phyloP scores from a whole-genome alignment of 2,329 filamentous ascomycete species.

The Botryosphaeria dothidea region DNA sequence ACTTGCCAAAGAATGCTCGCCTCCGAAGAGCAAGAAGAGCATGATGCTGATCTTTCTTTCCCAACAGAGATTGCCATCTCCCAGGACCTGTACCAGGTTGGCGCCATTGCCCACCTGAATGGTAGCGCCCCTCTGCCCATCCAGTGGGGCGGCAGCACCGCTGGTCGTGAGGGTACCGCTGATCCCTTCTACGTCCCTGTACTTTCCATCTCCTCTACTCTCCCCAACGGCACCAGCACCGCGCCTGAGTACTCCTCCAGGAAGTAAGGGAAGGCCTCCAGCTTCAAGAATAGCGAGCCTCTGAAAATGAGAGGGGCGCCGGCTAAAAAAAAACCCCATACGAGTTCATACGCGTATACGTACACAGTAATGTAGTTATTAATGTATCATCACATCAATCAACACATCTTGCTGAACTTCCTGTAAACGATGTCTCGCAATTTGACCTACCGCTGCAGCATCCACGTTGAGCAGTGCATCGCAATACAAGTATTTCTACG shows the following conservation, averaged over 20 bases:
- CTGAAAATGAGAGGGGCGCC: not conserved
- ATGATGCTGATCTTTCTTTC: too few relatives aligned
- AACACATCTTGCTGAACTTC: not conserved
- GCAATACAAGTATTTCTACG: too few relatives aligned
- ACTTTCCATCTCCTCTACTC: not conserved
- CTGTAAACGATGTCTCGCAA: too few relatives aligned
- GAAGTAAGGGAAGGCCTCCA: not conserved
- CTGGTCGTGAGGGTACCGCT: not conserved
- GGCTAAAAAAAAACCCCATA: not conserved
- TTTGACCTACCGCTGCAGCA: too few relatives aligned
- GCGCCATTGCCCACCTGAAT: not conserved
- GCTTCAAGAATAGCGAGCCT: not conserved
- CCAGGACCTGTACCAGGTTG: slow-evolving; percentile 1
- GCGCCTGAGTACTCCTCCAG: not conserved
- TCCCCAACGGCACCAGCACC: slow-evolving; percentile 3
- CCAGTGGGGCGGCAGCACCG: not conserved
- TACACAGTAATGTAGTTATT: not conserved
- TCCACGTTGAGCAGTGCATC: too few relatives aligned
- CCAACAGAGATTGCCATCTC: not conserved
- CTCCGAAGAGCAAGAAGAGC: too few relatives aligned
- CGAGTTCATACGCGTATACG: not conserved
- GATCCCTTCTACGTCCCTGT: not conserved
- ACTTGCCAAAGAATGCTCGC: not conserved
- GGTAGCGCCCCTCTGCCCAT: not conserved
- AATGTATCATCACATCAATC: not conserved